Percentiles rank a stretch among this genome's conserved stretches.
phyloP scores from a whole-genome alignment of 2,329 filamentous ascomycete genomes.

The Lachnellula occidentalis region DNA sequence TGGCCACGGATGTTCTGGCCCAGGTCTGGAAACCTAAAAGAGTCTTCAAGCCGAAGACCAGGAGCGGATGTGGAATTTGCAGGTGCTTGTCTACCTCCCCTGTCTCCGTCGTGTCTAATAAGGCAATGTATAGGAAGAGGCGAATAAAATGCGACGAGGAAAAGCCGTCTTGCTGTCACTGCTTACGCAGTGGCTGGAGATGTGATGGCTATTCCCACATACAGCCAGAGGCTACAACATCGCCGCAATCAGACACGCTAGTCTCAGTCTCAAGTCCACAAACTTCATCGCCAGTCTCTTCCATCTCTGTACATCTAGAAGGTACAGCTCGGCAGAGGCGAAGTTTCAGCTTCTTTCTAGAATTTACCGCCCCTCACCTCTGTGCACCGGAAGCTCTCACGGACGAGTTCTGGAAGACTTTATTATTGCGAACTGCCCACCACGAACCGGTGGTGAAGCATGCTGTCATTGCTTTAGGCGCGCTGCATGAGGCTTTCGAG shows the following conservation, averaged over 20 bases:
- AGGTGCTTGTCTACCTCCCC: neutral
- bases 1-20: neutral
- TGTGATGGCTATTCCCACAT: neutral
- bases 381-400: conserved; percentile 40
- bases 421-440: conserved; percentile 56
- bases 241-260: neutral
- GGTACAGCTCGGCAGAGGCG: neutral
- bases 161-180: neutral
- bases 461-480: conserved; percentile 17
- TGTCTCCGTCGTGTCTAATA: neutral
- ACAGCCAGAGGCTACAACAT: neutral
- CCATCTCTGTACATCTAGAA: neutral
- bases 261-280: neutral
- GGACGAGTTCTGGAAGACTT: conserved; percentile 55
- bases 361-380: conserved; percentile 54
- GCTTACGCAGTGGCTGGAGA: neutral
- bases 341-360: conserved; percentile 55
- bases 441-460: conserved; percentile 26
- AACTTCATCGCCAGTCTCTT: neutral
- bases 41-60: neutral
- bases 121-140: neutral
- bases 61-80: neutral
- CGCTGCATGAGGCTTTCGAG: conserved; percentile 17
- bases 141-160: neutral
- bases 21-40: neutral